Percentiles rank a stretch among this genome's conserved stretches.
Evolutionary conservation across 495 filamentous ascomycete genomes (phyloP).

Genomic region (Aspergillus avenaceus): DNA sequence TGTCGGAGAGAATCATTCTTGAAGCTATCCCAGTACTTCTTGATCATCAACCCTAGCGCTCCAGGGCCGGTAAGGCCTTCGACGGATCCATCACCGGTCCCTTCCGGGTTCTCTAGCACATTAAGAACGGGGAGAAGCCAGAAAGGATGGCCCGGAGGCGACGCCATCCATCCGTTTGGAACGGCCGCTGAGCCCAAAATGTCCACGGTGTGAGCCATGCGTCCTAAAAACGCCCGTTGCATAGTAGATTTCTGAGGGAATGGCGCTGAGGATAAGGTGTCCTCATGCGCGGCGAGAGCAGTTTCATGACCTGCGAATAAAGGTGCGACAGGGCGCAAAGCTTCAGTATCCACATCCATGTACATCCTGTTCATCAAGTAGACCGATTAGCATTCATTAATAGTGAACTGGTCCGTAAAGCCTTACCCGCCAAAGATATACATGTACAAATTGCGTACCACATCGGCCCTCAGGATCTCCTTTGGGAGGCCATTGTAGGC

Average conservation of each 20-base stretch:
- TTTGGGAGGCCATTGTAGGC: constrained; percentile 11
- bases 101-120: constrained; percentile 16
- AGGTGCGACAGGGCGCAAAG: constrained; percentile 9
- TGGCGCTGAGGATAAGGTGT: background rate
- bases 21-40: constrained; percentile 8
- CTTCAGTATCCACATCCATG: constrained; percentile 21
- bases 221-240: constrained; percentile 18
- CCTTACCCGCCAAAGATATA: constrained; percentile 17
- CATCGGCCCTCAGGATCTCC: constrained; percentile 19
- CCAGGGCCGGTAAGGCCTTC: constrained; percentile 17
- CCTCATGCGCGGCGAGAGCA: constrained; percentile 3
- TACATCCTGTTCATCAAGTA: constrained; percentile 14
- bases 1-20: background rate
- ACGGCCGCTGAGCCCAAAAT: constrained; percentile 13
- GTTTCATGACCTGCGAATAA: constrained; percentile 15
- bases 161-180: constrained; percentile 24
- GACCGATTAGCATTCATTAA: background rate
- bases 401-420: background rate
- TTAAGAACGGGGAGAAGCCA: constrained; percentile 18
- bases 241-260: background rate
- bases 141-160: constrained; percentile 21
- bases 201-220: constrained; percentile 14
- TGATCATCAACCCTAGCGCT: constrained; percentile 11
- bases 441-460: constrained; percentile 21
- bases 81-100: constrained; percentile 16